A percentile compares a stretch with the other conserved stretches of the same genome.
Conservation (phyloP, 345 rosid species). For the Toxicodendron radicans region DNA sequence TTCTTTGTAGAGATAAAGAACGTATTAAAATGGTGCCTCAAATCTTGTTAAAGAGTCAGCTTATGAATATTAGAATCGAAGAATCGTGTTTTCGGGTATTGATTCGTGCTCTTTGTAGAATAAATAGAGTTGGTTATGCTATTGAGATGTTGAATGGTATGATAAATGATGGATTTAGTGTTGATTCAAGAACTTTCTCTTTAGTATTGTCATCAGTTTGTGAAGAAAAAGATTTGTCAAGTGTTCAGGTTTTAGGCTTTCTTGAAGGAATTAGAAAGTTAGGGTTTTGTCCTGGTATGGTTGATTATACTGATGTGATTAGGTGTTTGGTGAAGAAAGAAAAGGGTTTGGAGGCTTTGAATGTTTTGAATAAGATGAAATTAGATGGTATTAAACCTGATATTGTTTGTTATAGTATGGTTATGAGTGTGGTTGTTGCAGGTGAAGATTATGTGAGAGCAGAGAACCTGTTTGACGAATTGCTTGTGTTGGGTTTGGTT, state of each 20-base stretch:
- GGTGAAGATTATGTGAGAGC: conserved; percentile 48
- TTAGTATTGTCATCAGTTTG: conserved; percentile 49
- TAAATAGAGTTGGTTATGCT: conserved; percentile 57
- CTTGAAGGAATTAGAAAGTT: conserved; percentile 42
- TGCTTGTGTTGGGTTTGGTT: conserved; percentile 73
- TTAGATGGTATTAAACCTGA: conserved; percentile 60
- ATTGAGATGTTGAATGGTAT: conserved; percentile 45
- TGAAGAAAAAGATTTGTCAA: conserved; percentile 33
- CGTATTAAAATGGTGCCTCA: conserved; percentile 51
- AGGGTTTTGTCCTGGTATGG: conserved; percentile 59
- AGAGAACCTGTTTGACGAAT: conserved; percentile 74
- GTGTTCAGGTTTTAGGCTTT: conserved; percentile 46
- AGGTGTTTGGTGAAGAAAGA: conserved; percentile 54
- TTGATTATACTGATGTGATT: conserved; percentile 56
- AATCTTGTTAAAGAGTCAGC: conserved; percentile 47
- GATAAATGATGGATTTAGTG: conserved; percentile 42
- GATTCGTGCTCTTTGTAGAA: conserved; percentile 57
- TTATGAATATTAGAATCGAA: conserved; percentile 61
- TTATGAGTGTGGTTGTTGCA: conserved; percentile 46
- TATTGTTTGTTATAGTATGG: conserved; percentile 52
- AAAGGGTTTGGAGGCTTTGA: conserved; percentile 52
- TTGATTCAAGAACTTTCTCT: conserved; percentile 47
- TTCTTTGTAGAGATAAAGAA: conserved; percentile 47
- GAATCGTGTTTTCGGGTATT: conserved; percentile 52
- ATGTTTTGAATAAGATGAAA: conserved; percentile 62